Conservation (phyloP, 257 asterid genomes). For the Nicotiana noctiflora region DNA sequence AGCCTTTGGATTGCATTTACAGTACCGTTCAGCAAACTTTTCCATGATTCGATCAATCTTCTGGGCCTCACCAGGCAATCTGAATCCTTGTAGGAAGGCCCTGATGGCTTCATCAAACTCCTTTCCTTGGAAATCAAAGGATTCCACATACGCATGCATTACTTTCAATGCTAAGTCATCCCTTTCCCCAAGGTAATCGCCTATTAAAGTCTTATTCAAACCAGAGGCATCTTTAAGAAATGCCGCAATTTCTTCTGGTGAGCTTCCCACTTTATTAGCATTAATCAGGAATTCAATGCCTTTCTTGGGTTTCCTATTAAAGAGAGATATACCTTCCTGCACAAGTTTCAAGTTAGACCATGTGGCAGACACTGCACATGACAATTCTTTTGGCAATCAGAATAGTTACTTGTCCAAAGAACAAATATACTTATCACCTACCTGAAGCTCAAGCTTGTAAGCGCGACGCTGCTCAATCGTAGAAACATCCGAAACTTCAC, state of each 20-base stretch:
- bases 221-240: conserved; percentile 88
- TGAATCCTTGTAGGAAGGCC: conserved; percentile 80
- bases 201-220: conserved; percentile 80
- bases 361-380: not conserved
- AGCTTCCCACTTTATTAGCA: conserved; percentile 87
- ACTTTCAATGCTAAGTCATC: conserved; percentile 91
- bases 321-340: conserved; percentile 99
- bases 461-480: conserved; percentile 97
- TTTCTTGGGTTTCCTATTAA: conserved; percentile 92
- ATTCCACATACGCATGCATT: conserved; percentile 97
- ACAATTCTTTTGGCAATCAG: conserved; percentile 11
- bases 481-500: conserved; percentile 85
- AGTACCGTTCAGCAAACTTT: conserved; percentile 91
- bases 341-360: conserved; percentile 27
- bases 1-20: conserved; percentile 85
- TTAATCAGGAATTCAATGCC: conserved; percentile 91
- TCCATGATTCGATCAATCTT: conserved; percentile 99
- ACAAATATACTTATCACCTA: conserved; percentile 23
- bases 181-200: conserved; percentile 98
- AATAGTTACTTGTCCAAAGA: conserved; percentile 13
- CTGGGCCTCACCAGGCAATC: conserved; percentile 99
- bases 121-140: conserved; percentile 89
- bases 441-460: conserved; percentile 98
- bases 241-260: conserved; percentile 83
- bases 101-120: conserved; percentile 97